Evolutionary conservation across 257 asterid genomes (phyloP).

Genomic region (Scutellaria galericulata): DNA sequence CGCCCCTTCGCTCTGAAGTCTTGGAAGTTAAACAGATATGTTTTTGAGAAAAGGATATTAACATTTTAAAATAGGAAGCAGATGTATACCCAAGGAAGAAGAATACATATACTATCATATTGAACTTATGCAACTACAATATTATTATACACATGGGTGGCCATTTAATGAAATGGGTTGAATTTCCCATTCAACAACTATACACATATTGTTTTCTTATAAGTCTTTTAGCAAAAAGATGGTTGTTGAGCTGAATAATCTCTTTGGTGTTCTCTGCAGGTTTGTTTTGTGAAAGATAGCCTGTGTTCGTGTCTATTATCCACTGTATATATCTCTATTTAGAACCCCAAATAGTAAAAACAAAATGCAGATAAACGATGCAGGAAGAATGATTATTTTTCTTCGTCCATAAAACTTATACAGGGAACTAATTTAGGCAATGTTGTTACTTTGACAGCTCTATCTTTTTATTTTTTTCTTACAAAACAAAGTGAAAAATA

Average conservation of each 20-base stretch:
- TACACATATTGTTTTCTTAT: background rate
- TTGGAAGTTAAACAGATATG: constrained; percentile 38
- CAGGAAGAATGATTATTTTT: background rate
- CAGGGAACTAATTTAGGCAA: background rate
- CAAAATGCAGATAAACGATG: constrained; percentile 31
- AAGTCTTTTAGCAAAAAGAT: background rate
- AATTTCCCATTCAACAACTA: constrained; percentile 1
- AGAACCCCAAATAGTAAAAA: constrained; percentile 37
- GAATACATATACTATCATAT: constrained; percentile 32
- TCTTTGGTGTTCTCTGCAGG: constrained; percentile 88
- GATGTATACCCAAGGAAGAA: constrained; percentile 35
- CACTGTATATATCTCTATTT: constrained; percentile 34
- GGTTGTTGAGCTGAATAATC: constrained; percentile 60
- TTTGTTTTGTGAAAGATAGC: constrained; percentile 69
- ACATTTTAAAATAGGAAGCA: constrained; percentile 36
- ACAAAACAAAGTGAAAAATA: background rate
- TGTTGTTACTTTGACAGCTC: background rate
- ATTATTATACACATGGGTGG: constrained; percentile 26
- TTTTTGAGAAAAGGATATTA: no score
- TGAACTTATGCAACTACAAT: constrained; percentile 41
- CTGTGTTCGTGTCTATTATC: constrained; percentile 53
- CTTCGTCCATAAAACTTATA: background rate
- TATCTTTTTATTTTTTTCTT: background rate
- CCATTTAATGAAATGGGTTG: constrained; percentile 32
- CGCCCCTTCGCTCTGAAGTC: constrained; percentile 51